Evolutionary conservation across 495 filamentous ascomycete genomes (phyloP).

Genomic region (Penicillium macrosclerotiorum): DNA sequence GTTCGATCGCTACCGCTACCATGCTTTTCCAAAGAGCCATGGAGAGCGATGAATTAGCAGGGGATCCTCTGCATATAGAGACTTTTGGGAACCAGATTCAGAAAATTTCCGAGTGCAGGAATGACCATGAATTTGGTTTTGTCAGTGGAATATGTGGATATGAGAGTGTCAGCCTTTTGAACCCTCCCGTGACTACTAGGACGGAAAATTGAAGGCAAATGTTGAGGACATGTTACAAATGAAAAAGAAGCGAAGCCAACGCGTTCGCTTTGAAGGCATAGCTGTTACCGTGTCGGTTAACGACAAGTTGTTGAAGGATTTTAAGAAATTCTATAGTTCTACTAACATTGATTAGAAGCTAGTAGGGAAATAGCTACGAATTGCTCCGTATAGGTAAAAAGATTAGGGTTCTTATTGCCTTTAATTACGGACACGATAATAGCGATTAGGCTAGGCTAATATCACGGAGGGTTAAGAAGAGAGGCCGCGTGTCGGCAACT

Average conservation of each 20-base stretch:
- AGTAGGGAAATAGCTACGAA: conserved; percentile 15
- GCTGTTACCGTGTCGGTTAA: conserved; percentile 7
- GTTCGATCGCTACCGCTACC: conserved; percentile 7
- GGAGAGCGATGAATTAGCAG: conserved; percentile 15
- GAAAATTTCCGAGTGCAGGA: conserved; percentile 14
- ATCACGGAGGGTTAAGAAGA: conserved; percentile 1
- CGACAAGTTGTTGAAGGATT: conserved; percentile 4
- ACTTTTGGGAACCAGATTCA: conserved; percentile 13
- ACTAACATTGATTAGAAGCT: conserved; percentile 5
- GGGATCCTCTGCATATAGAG: conserved; percentile 10
- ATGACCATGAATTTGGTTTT: conserved; percentile 28
- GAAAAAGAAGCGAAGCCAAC: conserved; percentile 6
- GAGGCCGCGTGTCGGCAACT: conserved; percentile 9
- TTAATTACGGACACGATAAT: conserved; percentile 9
- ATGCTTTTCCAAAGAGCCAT: conserved; percentile 15
- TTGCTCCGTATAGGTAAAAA: conserved; percentile 16
- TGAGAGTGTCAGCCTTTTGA: neutral
- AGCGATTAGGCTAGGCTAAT: neutral
- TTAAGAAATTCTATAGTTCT: conserved; percentile 9
- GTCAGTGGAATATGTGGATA: conserved; percentile 15
- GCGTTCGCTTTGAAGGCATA: conserved; percentile 8
- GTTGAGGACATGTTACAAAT: conserved; percentile 12
- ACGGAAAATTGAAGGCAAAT: conserved; percentile 2
- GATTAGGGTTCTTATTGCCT: conserved; percentile 8
- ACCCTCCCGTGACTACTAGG: conserved; percentile 5